These are phyloP conservation scores for Venturia pyrina DNA, from an alignment of 2,329 filamentous ascomycete genomes.

Conservation along the genomic window DNA sequence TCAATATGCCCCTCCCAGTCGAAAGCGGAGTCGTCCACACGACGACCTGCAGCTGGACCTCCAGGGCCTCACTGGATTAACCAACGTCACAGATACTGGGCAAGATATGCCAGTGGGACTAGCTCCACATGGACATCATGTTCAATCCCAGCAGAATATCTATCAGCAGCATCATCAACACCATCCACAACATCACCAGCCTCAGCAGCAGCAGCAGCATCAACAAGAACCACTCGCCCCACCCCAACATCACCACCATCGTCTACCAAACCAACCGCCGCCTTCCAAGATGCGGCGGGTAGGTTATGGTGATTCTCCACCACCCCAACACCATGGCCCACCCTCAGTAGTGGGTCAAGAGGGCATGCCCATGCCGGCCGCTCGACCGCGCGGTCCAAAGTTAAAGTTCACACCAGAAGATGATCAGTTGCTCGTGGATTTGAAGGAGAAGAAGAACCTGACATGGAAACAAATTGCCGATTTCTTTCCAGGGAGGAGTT, in stretches of 20 bases:
- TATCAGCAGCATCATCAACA: conserved; percentile 15
- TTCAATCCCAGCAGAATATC: conserved; percentile 23
- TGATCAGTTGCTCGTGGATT: conserved; percentile 73
- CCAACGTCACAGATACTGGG: conserved; percentile 22
- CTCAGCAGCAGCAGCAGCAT: conserved; percentile 16
- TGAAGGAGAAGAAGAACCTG: conserved; percentile 90
- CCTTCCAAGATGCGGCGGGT: conserved; percentile 56
- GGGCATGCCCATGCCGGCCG: conserved; percentile 78
- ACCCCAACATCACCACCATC: conserved; percentile 63
- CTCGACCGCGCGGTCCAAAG: conserved; percentile 75
- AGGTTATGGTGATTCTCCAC: conserved; percentile 38
- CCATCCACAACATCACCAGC: conserved; percentile 23
- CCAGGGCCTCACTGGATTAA: conserved; percentile 30
- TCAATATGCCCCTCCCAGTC: conserved; percentile 24
- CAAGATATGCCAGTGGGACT: conserved; percentile 29
- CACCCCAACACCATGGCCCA: conserved; percentile 43
- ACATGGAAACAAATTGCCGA: conserved; percentile 98
- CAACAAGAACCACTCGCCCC: conserved; percentile 29
- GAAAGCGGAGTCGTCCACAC: conserved; percentile 33
- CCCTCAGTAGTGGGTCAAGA: conserved; percentile 79
- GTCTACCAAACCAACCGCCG: conserved; percentile 62
- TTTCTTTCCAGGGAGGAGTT: conserved; percentile 85
- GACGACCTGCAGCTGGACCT: conserved; percentile 30
- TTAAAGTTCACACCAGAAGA: conserved; percentile 91
- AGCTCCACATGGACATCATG: conserved; percentile 22